These are phyloP conservation scores for Solanum clarkiae DNA, from an alignment of 257 asterid genomes.

Conservation along the genomic window DNA sequence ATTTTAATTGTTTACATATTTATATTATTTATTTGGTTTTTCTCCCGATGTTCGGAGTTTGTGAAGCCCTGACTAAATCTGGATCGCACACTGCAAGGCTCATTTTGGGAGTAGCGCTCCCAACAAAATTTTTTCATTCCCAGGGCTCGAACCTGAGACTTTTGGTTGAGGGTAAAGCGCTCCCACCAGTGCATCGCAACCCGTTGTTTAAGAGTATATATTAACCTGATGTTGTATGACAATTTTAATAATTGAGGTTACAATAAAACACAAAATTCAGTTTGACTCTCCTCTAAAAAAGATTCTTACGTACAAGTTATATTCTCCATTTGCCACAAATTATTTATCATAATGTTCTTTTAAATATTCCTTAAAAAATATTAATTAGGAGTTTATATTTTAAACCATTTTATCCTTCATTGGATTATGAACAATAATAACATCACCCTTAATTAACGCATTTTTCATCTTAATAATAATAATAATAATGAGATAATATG, in stretches of 20 bases:
- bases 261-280: background rate
- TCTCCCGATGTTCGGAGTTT: too few relatives aligned
- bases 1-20: background rate
- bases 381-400: background rate
- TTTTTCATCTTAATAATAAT: too few relatives aligned
- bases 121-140: too few relatives aligned
- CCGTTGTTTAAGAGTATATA: too few relatives aligned
- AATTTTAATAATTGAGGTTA: background rate
- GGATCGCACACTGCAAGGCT: too few relatives aligned
- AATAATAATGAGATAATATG: background rate
- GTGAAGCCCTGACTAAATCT: too few relatives aligned
- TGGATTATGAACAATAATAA: background rate
- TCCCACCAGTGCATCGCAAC: too few relatives aligned
- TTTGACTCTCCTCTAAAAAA: background rate
- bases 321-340: background rate
- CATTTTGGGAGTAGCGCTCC: too few relatives aligned
- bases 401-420: background rate
- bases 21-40: too few relatives aligned
- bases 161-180: too few relatives aligned
- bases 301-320: background rate
- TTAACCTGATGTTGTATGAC: background rate
- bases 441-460: background rate
- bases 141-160: too few relatives aligned
- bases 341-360: too few relatives aligned
- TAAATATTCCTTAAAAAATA: background rate